Conservation (phyloP, 1,284 basidiomycete genomes). For the Fomitopsis schrenkii region DNA sequence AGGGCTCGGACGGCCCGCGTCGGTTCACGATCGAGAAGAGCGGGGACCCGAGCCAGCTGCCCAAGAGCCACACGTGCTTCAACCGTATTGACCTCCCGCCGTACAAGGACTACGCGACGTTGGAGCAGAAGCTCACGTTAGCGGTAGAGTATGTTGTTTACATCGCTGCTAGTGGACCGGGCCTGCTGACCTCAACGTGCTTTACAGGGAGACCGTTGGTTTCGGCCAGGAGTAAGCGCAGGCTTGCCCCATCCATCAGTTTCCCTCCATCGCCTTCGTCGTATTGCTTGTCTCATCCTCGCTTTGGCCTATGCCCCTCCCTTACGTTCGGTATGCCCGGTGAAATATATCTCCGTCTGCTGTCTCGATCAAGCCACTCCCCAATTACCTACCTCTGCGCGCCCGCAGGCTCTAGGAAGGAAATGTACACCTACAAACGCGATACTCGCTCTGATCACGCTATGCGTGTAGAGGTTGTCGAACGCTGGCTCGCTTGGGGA, state of each 20-base stretch:
- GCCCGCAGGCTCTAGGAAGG: not conserved
- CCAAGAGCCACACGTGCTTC: slow-evolving; percentile 90
- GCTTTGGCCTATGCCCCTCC: not conserved
- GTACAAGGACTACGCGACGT: slow-evolving; percentile 85
- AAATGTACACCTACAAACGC: not conserved
- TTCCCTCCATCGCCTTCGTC: not conserved
- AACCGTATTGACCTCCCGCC: slow-evolving; percentile 90
- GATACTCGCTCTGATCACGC: not conserved
- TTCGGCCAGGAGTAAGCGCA: slow-evolving; percentile 37
- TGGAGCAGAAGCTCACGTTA: slow-evolving; percentile 87
- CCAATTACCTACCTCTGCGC: not conserved
- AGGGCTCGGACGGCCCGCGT: slow-evolving; percentile 94
- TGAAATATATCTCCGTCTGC: not conserved
- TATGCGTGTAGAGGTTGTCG: not conserved
- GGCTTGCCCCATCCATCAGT: not conserved
- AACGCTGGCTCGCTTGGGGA: not conserved
- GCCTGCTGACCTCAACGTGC: slow-evolving; percentile 3
- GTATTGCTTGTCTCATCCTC: not conserved
- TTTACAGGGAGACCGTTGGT: slow-evolving; percentile 39
- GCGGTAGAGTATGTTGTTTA: slow-evolving; percentile 75
- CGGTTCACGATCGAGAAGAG: slow-evolving; percentile 96
- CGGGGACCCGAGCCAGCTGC: slow-evolving; percentile 87
- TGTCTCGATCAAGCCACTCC: not conserved
- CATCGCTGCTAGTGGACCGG: not conserved
- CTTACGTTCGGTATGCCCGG: not conserved